phyloP scores from a whole-genome alignment of 768 basidiomycete genomes.

The Pisolithus tinctorius region DNA sequence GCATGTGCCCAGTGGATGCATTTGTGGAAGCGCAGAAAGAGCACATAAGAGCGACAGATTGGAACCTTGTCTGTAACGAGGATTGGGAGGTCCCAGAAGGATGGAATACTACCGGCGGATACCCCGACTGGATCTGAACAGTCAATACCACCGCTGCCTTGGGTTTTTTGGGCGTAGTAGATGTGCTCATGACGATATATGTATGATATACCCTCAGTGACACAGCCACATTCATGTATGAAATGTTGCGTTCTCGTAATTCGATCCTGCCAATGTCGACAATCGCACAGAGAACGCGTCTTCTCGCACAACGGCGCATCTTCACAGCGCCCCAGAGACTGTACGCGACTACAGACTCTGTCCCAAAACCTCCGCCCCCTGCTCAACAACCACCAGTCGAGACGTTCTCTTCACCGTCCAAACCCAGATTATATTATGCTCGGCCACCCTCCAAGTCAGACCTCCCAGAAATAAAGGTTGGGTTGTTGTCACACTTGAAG shows the following conservation, averaged over 20 bases:
- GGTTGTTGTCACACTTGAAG: background rate
- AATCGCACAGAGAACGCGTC: slow-evolving; percentile 9
- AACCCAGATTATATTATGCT: slow-evolving; percentile 38
- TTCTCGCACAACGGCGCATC: slow-evolving; percentile 5
- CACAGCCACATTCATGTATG: background rate
- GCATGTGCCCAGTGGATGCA: slow-evolving; percentile 65
- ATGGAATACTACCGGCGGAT: slow-evolving; percentile 71
- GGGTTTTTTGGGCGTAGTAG: background rate
- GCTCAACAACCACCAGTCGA: slow-evolving; percentile 24
- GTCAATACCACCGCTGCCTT: too few relatives aligned
- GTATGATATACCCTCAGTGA: background rate
- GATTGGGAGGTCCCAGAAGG: slow-evolving; percentile 66
- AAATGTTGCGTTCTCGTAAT: background rate
- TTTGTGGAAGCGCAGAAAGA: slow-evolving; percentile 66
- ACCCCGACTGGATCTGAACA: slow-evolving; percentile 26
- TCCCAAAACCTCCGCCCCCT: slow-evolving; percentile 20
- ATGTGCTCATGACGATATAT: background rate
- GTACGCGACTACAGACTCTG: slow-evolving; percentile 18
- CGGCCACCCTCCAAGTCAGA: slow-evolving; percentile 34
- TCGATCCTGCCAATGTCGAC: slow-evolving; percentile 7
- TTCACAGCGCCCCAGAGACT: slow-evolving; percentile 6
- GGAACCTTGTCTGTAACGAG: slow-evolving; percentile 62
- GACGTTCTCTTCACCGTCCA: slow-evolving; percentile 39
- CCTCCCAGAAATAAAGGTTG: slow-evolving; percentile 37
- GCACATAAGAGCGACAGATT: slow-evolving; percentile 58